Percentiles rank a stretch among this genome's conserved stretches.
phyloP scores from a whole-genome alignment of 2,329 filamentous ascomycete genomes.

The Torrubiellomyces zombiae region DNA sequence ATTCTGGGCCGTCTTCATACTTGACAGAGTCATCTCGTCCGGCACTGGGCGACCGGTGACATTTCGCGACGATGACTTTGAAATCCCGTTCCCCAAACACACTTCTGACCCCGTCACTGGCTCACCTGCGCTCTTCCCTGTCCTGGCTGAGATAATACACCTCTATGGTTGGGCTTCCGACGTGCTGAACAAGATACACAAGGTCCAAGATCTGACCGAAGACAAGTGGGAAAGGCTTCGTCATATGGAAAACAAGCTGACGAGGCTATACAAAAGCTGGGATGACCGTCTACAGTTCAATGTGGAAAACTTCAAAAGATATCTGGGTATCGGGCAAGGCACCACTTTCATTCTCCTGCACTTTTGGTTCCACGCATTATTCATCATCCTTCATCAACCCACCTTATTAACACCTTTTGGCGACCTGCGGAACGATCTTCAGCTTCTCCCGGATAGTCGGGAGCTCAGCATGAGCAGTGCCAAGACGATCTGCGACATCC shows the following conservation, averaged over 20 bases:
- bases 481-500: constrained; percentile 79
- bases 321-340: constrained; percentile 64
- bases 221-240: constrained; percentile 57
- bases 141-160: constrained; percentile 69
- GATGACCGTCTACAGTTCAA: constrained; percentile 67
- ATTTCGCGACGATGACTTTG: constrained; percentile 69
- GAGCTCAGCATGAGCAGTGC: constrained; percentile 76
- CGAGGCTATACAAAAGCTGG: constrained; percentile 52
- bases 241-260: constrained; percentile 69
- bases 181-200: constrained; percentile 64
- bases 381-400: constrained; percentile 72
- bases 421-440: constrained; percentile 40
- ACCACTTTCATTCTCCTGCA: constrained; percentile 78
- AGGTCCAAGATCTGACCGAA: constrained; percentile 55
- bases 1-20: constrained; percentile 79
- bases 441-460: constrained; percentile 63
- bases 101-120: constrained; percentile 36
- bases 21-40: constrained; percentile 75
- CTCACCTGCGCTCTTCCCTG: constrained; percentile 66
- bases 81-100: constrained; percentile 49
- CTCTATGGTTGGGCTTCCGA: constrained; percentile 75
- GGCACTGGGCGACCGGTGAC: constrained; percentile 75
- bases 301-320: constrained; percentile 70
- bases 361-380: constrained; percentile 78
- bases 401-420: constrained; percentile 64